These are phyloP conservation scores for Pichia gijzeniarum DNA, from an alignment of 805 yeast genomes.

Conservation along the genomic window DNA sequence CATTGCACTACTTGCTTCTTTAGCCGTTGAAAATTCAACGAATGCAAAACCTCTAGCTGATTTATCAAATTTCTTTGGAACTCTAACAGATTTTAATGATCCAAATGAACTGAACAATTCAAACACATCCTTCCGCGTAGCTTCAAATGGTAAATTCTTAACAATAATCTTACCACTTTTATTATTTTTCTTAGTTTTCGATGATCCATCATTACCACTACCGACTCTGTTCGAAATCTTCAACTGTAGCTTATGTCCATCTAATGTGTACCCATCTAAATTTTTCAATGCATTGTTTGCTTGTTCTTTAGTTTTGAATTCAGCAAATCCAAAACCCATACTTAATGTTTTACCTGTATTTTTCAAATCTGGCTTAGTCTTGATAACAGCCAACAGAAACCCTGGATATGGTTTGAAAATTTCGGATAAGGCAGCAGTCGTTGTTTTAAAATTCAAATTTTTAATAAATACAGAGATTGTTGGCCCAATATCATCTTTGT, in stretches of 20 bases:
- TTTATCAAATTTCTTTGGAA: slow-evolving; percentile 93
- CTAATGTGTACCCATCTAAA: slow-evolving; percentile 70
- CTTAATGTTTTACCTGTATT: slow-evolving; percentile 60
- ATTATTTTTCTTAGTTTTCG: slow-evolving; percentile 27
- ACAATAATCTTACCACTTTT: slow-evolving; percentile 77
- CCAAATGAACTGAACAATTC: slow-evolving; percentile 94
- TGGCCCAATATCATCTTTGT: slow-evolving; percentile 49
- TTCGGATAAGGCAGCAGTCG: slow-evolving; percentile 46
- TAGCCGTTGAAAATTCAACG: slow-evolving; percentile 79
- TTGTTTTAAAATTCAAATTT: slow-evolving; percentile 83
- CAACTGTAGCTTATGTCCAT: slow-evolving; percentile 85
- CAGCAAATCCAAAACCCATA: slow-evolving; percentile 98
- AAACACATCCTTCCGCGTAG: slow-evolving; percentile 86
- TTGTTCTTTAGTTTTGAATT: slow-evolving; percentile 69
- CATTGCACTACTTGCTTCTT: slow-evolving; percentile 94
- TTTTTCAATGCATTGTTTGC: slow-evolving; percentile 71
- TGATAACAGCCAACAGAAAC: slow-evolving; percentile 73
- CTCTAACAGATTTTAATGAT: slow-evolving; percentile 86
- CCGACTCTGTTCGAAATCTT: slow-evolving; percentile 71
- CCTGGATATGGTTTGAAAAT: slow-evolving; percentile 71
- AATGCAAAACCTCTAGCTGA: slow-evolving; percentile 97
- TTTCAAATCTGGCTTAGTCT: slow-evolving; percentile 83
- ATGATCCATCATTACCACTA: slow-evolving; percentile 37
- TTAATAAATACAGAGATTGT: slow-evolving; percentile 87
- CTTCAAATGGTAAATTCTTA: slow-evolving; percentile 96